phyloP scores from a whole-genome alignment of 1,139 yeast genomes.

The Pneumocystis oryctolagi region DNA sequence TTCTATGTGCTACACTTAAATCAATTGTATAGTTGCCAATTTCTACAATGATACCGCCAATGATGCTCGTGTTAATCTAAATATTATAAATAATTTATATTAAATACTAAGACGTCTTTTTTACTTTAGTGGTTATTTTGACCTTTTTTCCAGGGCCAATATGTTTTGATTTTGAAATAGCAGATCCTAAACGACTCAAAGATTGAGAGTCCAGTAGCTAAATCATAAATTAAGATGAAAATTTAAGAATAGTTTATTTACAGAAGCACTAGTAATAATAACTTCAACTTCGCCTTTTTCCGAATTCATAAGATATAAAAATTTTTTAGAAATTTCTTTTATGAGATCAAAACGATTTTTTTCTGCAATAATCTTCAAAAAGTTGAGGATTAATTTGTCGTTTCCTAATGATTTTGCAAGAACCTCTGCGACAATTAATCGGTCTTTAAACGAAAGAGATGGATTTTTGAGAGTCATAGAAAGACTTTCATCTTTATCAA shows the following conservation, averaged over 20 bases:
- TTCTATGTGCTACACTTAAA: conserved; percentile 70
- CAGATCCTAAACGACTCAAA: conserved; percentile 62
- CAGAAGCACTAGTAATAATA: conserved; percentile 69
- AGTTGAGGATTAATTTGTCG: conserved; percentile 68
- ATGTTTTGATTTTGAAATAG: conserved; percentile 62
- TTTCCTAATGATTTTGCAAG: conserved; percentile 33
- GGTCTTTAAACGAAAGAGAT: conserved; percentile 61
- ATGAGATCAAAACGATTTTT: conserved; percentile 81
- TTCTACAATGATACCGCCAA: conserved; percentile 92
- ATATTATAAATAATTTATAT: background rate
- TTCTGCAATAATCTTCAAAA: conserved; percentile 74
- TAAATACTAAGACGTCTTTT: background rate
- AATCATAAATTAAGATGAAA: background rate
- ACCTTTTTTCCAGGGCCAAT: conserved; percentile 80
- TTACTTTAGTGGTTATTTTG: conserved; percentile 51
- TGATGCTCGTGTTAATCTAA: conserved; percentile 65
- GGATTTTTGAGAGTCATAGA: conserved; percentile 59
- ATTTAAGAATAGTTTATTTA: conserved; percentile 2
- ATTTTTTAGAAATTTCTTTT: conserved; percentile 52
- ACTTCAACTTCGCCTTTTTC: conserved; percentile 88
- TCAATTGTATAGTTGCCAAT: conserved; percentile 96
- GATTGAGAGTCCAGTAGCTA: conserved; percentile 65
- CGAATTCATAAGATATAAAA: conserved; percentile 68
- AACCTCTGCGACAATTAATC: conserved; percentile 53
- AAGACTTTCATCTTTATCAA: conserved; percentile 52